These are phyloP conservation scores for Furcasterigmium sp. DNA, from an alignment of 2,329 filamentous ascomycete genomes.

Conservation along the genomic window DNA sequence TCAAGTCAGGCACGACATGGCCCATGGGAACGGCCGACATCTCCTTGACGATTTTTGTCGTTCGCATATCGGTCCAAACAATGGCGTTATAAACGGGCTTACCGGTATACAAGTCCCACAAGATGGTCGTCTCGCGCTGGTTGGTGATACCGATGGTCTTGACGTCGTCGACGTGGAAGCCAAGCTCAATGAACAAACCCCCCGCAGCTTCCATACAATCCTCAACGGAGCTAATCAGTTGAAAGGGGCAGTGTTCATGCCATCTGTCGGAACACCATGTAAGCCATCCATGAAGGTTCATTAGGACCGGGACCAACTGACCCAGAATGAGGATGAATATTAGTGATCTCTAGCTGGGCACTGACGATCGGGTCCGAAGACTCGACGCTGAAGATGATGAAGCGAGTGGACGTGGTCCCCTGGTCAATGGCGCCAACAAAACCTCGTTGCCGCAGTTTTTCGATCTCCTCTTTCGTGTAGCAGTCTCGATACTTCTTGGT, in stretches of 20 bases:
- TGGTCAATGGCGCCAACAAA: slow-evolving; percentile 89
- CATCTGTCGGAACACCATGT: slow-evolving; percentile 49
- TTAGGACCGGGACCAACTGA: slow-evolving; percentile 45
- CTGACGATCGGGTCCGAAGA: slow-evolving; percentile 71
- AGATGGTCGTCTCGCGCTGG: slow-evolving; percentile 81
- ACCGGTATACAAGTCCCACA: slow-evolving; percentile 79
- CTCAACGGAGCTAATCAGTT: slow-evolving; percentile 70
- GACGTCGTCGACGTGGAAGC: slow-evolving; percentile 63
- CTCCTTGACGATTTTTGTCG: slow-evolving; percentile 62
- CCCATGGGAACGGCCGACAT: slow-evolving; percentile 35
- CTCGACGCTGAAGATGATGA: slow-evolving; percentile 77
- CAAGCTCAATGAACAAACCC: slow-evolving; percentile 64
- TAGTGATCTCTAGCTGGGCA: slow-evolving; percentile 83
- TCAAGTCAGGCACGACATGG: slow-evolving; percentile 40
- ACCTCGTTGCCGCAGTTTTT: slow-evolving; percentile 36
- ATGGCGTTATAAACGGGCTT: slow-evolving; percentile 79
- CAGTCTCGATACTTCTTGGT: slow-evolving; percentile 2
- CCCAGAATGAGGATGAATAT: slow-evolving; percentile 81
- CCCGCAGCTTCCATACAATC: slow-evolving; percentile 75
- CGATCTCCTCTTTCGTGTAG: slow-evolving; percentile 23
- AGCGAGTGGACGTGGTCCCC: slow-evolving; percentile 83
- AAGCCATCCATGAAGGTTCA: slow-evolving; percentile 1
- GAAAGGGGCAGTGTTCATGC: slow-evolving; percentile 83
- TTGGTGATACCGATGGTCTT: slow-evolving; percentile 81
- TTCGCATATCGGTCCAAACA: slow-evolving; percentile 86